Evolutionary conservation across 345 rosid genomes (phyloP), one percentile per base, ranked within the genome.

Genomic region (Arabidopsis arenosa): DNA sequence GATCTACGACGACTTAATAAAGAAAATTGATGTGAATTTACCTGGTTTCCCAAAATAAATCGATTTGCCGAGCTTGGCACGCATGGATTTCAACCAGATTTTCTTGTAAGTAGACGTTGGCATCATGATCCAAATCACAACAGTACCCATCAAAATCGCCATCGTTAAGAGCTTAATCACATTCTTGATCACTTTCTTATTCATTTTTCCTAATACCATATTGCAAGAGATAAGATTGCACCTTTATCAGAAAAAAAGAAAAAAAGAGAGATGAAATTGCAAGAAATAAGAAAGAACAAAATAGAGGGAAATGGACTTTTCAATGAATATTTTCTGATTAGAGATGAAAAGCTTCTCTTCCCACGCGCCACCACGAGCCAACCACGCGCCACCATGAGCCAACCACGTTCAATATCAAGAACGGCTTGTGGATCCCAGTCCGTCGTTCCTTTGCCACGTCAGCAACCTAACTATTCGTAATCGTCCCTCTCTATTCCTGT

Each of bases 71-170:
- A 68, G 36, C 54, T 86, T 75, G 35, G 68, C 30, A 37, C 72
- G 61, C 79, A 88, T 66, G 21, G 26, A 7, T 33, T 65, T 70
- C 36, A 30, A 58, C 95, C 92, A 88, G 8, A 43, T 11, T 3
- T 70, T 40, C 67, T 63, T 65, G 77, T 72, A 92, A 10, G 83
- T 83, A 33, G 69, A 74, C 14, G 92, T 87, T 30, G 96, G 86
- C 77, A 57, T 66, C 88, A 90, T 70, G 54, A 84, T 68, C 96
- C 92, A 90, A 57, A 90, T 54, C 85, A 88, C 37, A 49, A 86
- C 53, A 69, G 63, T 77, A 5, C 90, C 93, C 28, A 83, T 37
- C 68, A 77, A 76, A 14, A 92, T 67, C 32, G 64, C 54, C 48
- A 60, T 49, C 0, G 72, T 5, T 62, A 87, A 74, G 7, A 79